Conservation (phyloP, 179 eudicot genomes). For the Monotropa hypopitys region DNA sequence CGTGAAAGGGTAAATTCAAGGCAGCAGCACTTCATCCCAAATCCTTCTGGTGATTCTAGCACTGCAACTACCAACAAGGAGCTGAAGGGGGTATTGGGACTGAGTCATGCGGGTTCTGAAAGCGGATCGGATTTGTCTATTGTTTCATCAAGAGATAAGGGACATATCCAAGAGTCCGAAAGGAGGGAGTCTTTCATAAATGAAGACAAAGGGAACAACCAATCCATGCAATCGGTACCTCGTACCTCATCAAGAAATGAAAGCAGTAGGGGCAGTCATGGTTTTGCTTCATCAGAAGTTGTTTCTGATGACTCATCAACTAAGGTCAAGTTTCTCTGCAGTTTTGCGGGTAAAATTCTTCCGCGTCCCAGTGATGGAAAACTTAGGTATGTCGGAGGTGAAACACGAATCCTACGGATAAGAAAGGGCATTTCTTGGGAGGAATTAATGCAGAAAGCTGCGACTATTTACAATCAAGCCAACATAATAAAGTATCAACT, state of each 20-base stretch:
- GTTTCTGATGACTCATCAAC: conserved; percentile 35
- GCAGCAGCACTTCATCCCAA: conserved; percentile 32
- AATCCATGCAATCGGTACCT: conserved; percentile 34
- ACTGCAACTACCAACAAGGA: conserved; percentile 35
- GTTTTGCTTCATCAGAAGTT: conserved; percentile 35
- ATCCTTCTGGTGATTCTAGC: conserved; percentile 35
- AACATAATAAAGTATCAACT: conserved; percentile 76
- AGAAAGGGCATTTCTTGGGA: conserved; percentile 57
- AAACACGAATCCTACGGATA: conserved; percentile 59
- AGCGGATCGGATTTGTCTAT: conserved; percentile 48
- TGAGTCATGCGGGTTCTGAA: conserved; percentile 45
- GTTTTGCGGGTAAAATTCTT: conserved; percentile 79
- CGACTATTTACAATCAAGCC: conserved; percentile 29
- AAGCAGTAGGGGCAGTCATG: conserved; percentile 26
- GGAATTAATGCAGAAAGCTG: conserved; percentile 52
- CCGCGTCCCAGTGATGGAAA: conserved; percentile 84
- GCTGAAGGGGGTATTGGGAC: conserved; percentile 45
- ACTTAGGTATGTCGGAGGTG: conserved; percentile 89
- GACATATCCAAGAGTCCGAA: conserved; percentile 31
- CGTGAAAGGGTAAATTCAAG: conserved; percentile 65
- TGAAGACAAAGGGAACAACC: conserved; percentile 31
- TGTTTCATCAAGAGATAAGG: conserved; percentile 36
- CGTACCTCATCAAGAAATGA: conserved; percentile 32
- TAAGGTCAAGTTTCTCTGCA: conserved; percentile 67
- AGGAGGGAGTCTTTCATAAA: conserved; percentile 24